These are phyloP conservation scores for Primulina eburnea DNA, from an alignment of 257 asterid genomes.

Conservation along the genomic window DNA sequence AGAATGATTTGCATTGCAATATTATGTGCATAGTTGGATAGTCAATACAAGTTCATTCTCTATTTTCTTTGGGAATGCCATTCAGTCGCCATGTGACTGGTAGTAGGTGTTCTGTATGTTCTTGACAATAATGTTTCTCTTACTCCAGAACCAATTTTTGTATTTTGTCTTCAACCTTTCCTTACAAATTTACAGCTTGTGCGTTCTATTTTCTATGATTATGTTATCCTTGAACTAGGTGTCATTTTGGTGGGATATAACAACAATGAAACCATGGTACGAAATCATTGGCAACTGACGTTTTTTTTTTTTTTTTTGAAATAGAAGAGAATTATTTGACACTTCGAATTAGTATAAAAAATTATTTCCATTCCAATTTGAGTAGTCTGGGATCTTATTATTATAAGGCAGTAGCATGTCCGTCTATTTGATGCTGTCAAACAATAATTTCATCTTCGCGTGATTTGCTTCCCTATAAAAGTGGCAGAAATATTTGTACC, in stretches of 20 bases:
- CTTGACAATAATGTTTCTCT: not conserved
- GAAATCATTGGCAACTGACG: not conserved
- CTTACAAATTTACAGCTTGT: not conserved
- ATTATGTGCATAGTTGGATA: not conserved
- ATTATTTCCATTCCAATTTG: not conserved
- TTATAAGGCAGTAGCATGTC: not conserved
- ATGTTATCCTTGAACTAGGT: constrained; percentile 6
- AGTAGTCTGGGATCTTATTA: not conserved
- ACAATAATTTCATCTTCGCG: not conserved
- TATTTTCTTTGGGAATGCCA: not conserved
- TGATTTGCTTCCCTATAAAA: not conserved
- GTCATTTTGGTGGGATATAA: not conserved
- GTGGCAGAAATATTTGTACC: not conserved
- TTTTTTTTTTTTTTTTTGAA: no score
- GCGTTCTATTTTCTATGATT: not conserved
- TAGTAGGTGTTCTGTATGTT: not conserved
- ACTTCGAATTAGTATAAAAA: not conserved
- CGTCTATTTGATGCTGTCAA: not conserved
- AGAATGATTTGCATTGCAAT: constrained; percentile 4
- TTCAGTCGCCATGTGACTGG: not conserved
- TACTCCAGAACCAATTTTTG: not conserved
- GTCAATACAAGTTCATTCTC: not conserved
- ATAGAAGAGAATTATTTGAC: not conserved
- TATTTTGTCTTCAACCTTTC: constrained; percentile 9
- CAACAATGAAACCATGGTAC: not conserved